These are phyloP conservation scores for Coelastrella sp. DNA, from an alignment of 139 green algal genomes.

Conservation along the genomic window DNA sequence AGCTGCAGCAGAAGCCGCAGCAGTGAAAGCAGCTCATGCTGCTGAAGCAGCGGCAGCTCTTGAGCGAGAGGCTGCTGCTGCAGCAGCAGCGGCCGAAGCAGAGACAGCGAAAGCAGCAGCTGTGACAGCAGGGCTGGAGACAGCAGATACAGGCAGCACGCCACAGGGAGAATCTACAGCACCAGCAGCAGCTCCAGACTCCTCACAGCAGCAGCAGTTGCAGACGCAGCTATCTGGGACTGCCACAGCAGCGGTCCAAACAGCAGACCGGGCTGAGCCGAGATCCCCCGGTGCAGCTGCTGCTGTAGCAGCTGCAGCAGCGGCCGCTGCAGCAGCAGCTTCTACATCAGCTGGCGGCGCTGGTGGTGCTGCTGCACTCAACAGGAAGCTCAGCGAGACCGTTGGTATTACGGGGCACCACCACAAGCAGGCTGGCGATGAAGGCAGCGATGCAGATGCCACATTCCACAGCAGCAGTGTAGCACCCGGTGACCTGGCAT, in stretches of 20 bases:
- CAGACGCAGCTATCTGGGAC: neutral
- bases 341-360: neutral
- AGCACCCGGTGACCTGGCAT: neutral
- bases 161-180: neutral
- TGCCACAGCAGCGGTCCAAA: neutral
- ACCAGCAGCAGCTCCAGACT: neutral
- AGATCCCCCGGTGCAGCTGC: slow-evolving; percentile 25
- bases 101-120: slow-evolving; percentile 35
- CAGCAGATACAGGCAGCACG: neutral
- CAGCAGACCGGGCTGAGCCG: neutral
- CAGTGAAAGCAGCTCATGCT: slow-evolving; percentile 32
- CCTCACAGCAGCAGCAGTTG: no score
- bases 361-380: neutral
- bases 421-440: slow-evolving; percentile 15
- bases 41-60: slow-evolving; percentile 30
- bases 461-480: slow-evolving; percentile 30
- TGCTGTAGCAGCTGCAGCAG: slow-evolving; percentile 27
- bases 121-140: slow-evolving; percentile 8
- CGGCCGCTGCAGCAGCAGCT: slow-evolving; percentile 27
- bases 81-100: neutral
- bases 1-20: slow-evolving; percentile 45
- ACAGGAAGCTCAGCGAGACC: slow-evolving; percentile 11
- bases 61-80: slow-evolving; percentile 19
- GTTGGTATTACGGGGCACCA: slow-evolving; percentile 28
- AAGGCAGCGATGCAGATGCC: slow-evolving; percentile 17